Evolutionary conservation across 139 green algal genomes (phyloP), one percentile per base, ranked within the genome.

Genomic region (Choricystis sp.): DNA sequence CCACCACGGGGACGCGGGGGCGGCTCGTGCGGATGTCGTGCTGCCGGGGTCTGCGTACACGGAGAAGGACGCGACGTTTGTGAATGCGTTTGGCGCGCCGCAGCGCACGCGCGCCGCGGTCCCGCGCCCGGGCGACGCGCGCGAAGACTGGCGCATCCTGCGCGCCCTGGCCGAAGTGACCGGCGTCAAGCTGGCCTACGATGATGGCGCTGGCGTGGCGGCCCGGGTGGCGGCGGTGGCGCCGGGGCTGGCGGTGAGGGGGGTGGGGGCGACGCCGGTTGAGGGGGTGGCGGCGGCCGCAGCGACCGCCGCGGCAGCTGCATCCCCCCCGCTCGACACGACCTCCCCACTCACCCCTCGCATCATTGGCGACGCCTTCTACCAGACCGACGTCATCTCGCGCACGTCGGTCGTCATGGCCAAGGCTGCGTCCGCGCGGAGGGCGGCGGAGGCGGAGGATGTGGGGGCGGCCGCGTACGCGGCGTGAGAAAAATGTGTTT

Each of bases 81-180:
- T 94, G 25, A 96, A 95, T 74, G 79, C 83, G 60, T 94, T 98
- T 80, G 93, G 93, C 4, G 77, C 94, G n/a, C 73, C 86, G 70
- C 93, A 99, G 80, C 72, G 76, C 49, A 96, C 93, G 49, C 82
- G 82, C 58, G 66, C 75, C 3, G 90, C 89, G 0, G 85, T 95
- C 60, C 73, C 88, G 20, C 40, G 78, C 48, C 40, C 74, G 31
- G 84, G 79, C 14, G 79, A 94, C 58, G 81, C 91, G 9, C 74
- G 94, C 16, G 90, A 97, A 62, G 93, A 99, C 85, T 99, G 93
- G 93, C 86, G 86, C 69, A 86, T 95, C 49, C 30, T 95, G 29
- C 70, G 88, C 14, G 88, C 88, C 20, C 59, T 95, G n/a, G 83
- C 71, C 24, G 88, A 95, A 76, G 74, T 95, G 58, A 49, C 83